Evolutionary conservation across 1,284 basidiomycete genomes (phyloP), one percentile per base, ranked within the genome.

Genomic region (Meripilus lineatus): DNA sequence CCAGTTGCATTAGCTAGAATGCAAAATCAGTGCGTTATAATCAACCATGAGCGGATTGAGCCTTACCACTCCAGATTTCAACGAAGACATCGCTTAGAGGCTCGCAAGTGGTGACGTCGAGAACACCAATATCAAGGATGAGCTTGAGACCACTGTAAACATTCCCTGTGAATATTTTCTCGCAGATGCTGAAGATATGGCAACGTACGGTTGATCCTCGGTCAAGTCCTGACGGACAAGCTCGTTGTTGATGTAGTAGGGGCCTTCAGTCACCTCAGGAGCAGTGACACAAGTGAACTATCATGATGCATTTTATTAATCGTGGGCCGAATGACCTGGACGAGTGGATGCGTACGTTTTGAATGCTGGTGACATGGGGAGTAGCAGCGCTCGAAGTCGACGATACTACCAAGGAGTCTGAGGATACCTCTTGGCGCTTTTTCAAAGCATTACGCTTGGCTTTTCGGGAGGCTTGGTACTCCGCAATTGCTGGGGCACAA

Each of bases 81-180:
- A 87, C 81, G 22, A 87, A 70, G 28, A 80, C 79, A 57, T 83
- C 75, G 3, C 74, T 70, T 0, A 85, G 66, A 15, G 84, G 82
- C 52, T 79, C 64, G 65, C 85, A 89, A 1, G 83, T 86, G 52
- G 82, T 74, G 6, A 85, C 76, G 53, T 89, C 84, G 46, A 88
- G 82, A 7, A 86, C 76, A 24, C 82, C 83, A 32, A 87, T 81
- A 52, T 87, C 80, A 49, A 86, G 69, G 35, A 68, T 57, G 53
- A 80, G 65, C 25, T 65, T 58, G 6, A 79, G 58, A 40, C 77
- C 77, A 14, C 71, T 68, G 23, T 8, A n/a, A n/a, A 35, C 14
- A 13, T 37, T 8, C 8, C n/a, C 10, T 8, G n/a, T 30, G 11
- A 8, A 14, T 14, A 13, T 6, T 28, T 28, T n/a, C 44, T 5